Evolutionary conservation across 225 moss, liverwort and hornwort species (phyloP).

Genomic region (Physcomitrellopsis africana): DNA sequence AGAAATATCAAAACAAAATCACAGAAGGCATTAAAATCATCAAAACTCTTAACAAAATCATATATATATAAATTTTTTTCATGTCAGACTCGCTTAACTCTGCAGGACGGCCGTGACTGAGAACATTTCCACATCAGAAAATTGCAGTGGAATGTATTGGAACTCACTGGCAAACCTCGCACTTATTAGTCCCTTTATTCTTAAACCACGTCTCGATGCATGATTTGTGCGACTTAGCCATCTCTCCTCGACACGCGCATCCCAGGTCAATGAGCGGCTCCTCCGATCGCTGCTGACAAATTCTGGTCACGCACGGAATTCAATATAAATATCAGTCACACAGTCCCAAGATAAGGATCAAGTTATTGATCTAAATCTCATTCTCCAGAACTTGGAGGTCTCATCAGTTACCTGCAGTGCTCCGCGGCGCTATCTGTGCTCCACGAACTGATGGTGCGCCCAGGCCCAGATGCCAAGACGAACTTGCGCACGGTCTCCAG

Average conservation of each 20-base stretch:
- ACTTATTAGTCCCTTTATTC: slow-evolving; percentile 92
- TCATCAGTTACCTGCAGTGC: slow-evolving; percentile 48
- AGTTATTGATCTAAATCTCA: background rate
- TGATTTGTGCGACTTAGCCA: slow-evolving; percentile 84
- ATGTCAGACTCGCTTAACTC: too few relatives aligned
- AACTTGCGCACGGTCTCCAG: slow-evolving; percentile 34
- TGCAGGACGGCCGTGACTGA: too few relatives aligned
- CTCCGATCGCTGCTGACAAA: slow-evolving; percentile 78
- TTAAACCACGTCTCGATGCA: slow-evolving; percentile 95
- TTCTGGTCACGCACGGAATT: slow-evolving; percentile 43
- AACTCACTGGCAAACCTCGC: slow-evolving; percentile 97
- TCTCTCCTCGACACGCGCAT: slow-evolving; percentile 86
- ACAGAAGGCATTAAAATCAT: background rate
- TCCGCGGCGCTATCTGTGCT: slow-evolving; percentile 62
- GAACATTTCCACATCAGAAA: background rate
- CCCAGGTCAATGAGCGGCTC: slow-evolving; percentile 90
- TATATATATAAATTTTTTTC: too few relatives aligned
- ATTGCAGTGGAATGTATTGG: background rate
- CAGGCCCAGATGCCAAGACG: slow-evolving; percentile 12
- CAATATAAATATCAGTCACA: background rate
- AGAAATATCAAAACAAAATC: slow-evolving; percentile 5
- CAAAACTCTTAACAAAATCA: too few relatives aligned
- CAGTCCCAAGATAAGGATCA: background rate
- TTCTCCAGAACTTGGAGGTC: too few relatives aligned
- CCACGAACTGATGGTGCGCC: slow-evolving; percentile 56